A percentile compares a stretch with the other conserved stretches of the same genome.
phyloP scores from a whole-genome alignment of 73 alveolate genomes.

The Tetrahymena thermophila region DNA sequence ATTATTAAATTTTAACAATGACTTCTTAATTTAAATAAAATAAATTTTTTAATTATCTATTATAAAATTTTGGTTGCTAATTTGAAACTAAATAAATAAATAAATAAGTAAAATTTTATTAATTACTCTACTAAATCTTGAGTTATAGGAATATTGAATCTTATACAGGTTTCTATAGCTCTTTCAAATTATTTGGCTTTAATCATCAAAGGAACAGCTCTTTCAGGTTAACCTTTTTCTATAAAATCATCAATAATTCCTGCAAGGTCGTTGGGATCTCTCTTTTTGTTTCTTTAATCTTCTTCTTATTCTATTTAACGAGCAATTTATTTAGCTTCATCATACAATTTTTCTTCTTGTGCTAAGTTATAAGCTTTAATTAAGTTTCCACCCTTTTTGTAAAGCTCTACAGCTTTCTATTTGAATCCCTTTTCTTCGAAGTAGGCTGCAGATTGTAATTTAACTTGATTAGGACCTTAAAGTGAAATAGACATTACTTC shows the following conservation, averaged over 20 bases:
- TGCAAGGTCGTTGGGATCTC: conserved; percentile 75
- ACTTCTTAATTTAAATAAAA: no score
- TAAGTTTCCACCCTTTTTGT: conserved; percentile 83
- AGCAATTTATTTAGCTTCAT: conserved; percentile 27
- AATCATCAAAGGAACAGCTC: conserved; percentile 79
- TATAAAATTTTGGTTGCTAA: no score
- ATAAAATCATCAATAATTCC: conserved; percentile 70
- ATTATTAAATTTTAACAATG: no score
- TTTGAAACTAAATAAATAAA: no score
- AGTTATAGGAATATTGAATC: conserved; percentile 69
- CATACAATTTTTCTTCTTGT: conserved; percentile 46
- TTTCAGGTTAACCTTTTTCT: conserved; percentile 75
- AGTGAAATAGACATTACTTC: conserved; percentile 82
- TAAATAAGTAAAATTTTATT: background rate
- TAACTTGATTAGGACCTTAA: conserved; percentile 71
- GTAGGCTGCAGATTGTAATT: conserved; percentile 84
- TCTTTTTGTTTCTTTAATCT: conserved; percentile 42
- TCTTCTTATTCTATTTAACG: background rate
- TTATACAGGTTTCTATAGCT: conserved; percentile 81
- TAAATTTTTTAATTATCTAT: no score
- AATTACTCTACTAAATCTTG: conserved; percentile 81
- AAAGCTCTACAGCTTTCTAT: conserved; percentile 85
- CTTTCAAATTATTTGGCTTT: conserved; percentile 73
- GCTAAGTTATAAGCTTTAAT: conserved; percentile 89
- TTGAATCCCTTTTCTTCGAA: conserved; percentile 83